Conservation (phyloP, 1,284 basidiomycete species). For the Rhodotorula glutinis region DNA sequence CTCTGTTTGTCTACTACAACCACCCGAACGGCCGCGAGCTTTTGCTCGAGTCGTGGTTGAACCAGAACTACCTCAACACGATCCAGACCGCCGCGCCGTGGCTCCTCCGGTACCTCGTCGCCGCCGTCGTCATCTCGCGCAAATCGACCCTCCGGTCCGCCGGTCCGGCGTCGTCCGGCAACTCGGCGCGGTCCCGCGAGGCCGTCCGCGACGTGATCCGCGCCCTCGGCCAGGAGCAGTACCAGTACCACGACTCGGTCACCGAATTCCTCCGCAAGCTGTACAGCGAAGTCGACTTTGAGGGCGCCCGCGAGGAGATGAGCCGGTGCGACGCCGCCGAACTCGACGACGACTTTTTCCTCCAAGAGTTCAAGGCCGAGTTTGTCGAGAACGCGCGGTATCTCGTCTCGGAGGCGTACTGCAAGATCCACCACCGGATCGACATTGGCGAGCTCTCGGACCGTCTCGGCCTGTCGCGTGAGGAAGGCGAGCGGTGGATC, state of each 20-base stretch:
- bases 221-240: conserved; percentile 87
- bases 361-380: conserved; percentile 81
- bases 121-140: conserved; percentile 86
- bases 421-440: conserved; percentile 92
- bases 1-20: conserved; percentile 97
- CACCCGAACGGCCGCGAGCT: conserved; percentile 87
- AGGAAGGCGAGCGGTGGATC: conserved; percentile 99
- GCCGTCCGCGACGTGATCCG: conserved; percentile 84
- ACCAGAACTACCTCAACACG: conserved; percentile 94
- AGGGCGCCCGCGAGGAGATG: conserved; percentile 80
- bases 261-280: conserved; percentile 90
- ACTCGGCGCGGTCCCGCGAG: conserved; percentile 71
- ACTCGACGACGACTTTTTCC: conserved; percentile 89
- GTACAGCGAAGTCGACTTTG: conserved; percentile 88
- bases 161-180: conserved; percentile 40
- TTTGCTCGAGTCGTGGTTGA: conserved; percentile 92
- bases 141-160: conserved; percentile 52
- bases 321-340: conserved; percentile 63
- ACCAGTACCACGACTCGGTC: conserved; percentile 90
- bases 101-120: conserved; percentile 90
- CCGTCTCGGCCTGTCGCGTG: conserved; percentile 82
- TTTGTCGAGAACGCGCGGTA: conserved; percentile 95
- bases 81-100: conserved; percentile 95
- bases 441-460: conserved; percentile 94
- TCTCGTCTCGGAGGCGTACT: conserved; percentile 94